Base-by-base conservation (phyloP, 2,329 filamentous ascomycete species). In the Stachybotrys chartarum region DNA sequence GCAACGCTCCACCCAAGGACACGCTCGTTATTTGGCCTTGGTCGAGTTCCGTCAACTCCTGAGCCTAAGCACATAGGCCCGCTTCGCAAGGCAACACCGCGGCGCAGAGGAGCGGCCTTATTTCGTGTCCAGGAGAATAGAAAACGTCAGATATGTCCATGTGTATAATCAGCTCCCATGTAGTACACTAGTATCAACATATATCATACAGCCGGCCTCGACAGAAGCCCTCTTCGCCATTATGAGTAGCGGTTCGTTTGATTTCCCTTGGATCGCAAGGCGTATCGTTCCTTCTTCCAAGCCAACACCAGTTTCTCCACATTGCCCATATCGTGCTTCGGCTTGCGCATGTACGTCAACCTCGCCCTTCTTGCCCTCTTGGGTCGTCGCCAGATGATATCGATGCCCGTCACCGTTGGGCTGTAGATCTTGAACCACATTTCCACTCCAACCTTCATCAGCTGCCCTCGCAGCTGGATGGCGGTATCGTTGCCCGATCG, bases 341-440 rank as follows among this genome's bases (percentile, higher is more conserved):
- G 84, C 78, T 92, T 79, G 68, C 92, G 83, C 88, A 99, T 88
- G 73, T 93, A 97, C 66, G 90, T 96, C 71, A 99, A 78, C 63
- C 91, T 81, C 30, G 92, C 93, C 66, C 94, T 84, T 69, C 92
- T 86, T 61, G 91, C 90, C 71, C 91, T 84, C 86, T 91, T 94
- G 67, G 83, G 81, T 60, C 84, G 82, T 64, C 93, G 80, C 83
- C 96, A 90, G 72, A 97, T 89, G 64, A 99, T 87, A 75, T 99
- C 93, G 66, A 99, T 91, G 60, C 90, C 90, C 69, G 88, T 85
- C 35, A 97, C 87, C 68, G 90, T 88, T 58, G 93, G 93, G 68
- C 85, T 90, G 78, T 94, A 97, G 57, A 97, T 80, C 79, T 99
- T 99, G 74, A 89, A 91, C 86, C 91, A 96, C 90, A 96, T 94